Conservation (phyloP, 225 moss, liverwort and hornwort species). For the Takakia lepidozioides region DNA sequence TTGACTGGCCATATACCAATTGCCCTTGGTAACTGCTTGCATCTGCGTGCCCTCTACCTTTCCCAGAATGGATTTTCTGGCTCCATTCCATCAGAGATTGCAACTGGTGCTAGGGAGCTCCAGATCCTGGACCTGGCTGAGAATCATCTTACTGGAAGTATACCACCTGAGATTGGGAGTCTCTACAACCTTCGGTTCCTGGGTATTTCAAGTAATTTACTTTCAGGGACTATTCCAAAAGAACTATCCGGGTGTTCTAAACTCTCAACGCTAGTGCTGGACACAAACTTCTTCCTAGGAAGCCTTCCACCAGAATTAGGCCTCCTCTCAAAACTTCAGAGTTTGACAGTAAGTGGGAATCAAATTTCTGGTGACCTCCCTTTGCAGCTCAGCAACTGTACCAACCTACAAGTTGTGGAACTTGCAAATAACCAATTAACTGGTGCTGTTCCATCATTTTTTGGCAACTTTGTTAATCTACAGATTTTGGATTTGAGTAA, state of each 20-base stretch:
- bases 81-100: slow-evolving; percentile 40
- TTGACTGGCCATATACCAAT: slow-evolving; percentile 65
- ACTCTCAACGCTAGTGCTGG: slow-evolving; percentile 34
- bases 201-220: slow-evolving; percentile 49
- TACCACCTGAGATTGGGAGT: slow-evolving; percentile 53
- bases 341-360: slow-evolving; percentile 45
- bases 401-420: slow-evolving; percentile 33
- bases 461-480: slow-evolving; percentile 36
- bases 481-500: slow-evolving; percentile 32
- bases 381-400: slow-evolving; percentile 32
- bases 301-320: slow-evolving; percentile 51
- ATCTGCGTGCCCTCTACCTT: slow-evolving; percentile 52
- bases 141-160: slow-evolving; percentile 53
- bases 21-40: slow-evolving; percentile 58
- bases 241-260: slow-evolving; percentile 27
- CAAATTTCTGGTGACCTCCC: slow-evolving; percentile 56
- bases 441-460: slow-evolving; percentile 41
- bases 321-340: slow-evolving; percentile 27
- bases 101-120: slow-evolving; percentile 32
- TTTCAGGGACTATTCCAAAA: slow-evolving; percentile 50
- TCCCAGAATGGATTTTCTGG: slow-evolving; percentile 67
- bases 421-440: slow-evolving; percentile 50
- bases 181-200: slow-evolving; percentile 33
- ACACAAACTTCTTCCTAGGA: slow-evolving; percentile 47
- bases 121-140: slow-evolving; percentile 44